Evolutionary conservation across 371 early-diverging fungal genomes (phyloP), one percentile per base, ranked within the genome.

Genomic region (Saksenaea oblongispora): DNA sequence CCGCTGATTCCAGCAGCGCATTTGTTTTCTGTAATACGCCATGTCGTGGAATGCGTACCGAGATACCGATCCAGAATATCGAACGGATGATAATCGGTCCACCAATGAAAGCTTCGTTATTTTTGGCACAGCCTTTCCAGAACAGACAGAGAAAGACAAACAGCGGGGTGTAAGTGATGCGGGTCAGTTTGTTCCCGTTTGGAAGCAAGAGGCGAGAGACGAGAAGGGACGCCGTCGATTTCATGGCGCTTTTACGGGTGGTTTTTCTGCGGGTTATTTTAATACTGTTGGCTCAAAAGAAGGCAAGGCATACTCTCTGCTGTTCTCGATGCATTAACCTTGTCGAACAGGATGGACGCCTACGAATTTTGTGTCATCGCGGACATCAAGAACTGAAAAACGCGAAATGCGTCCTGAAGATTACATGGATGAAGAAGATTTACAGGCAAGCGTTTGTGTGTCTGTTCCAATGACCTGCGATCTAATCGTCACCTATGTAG

Each of bases 251-350:
- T 97, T 97, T 78, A 93, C 91, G 17, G 97, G 97, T 41, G 97
- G 97, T 5, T 96, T 91, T 66, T 90, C 93, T 9, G 97, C 96
- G 1, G 97, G 97, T 11, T 96, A 97, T 67, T 94, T 84, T 72
- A 95, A 95, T 72, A 96, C 95, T 1, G 97, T 95, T 0, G 97
- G 97, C 1, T 94, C 95, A 14, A 94, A 94, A 87, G 95, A 97
- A 87, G 96, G 94, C 91, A 79, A 0, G 58, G 11, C 31, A 39
- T 34, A 47, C n/a, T 39, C 5, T 2, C 17, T 3, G 28, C 34
- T 47, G 59, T n/a, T 7, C 22, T 58, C 17, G 2, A 54, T 53
- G 2, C 54, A 37, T 28, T 44, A 11, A 58, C 0, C 11, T n/a
- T 24, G 3, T 42, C 22, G 18, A 47, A 18, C 58, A 94, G 93